Base-by-base conservation (phyloP, 163 green algal species). In the Smithsoniella earleae region DNA sequence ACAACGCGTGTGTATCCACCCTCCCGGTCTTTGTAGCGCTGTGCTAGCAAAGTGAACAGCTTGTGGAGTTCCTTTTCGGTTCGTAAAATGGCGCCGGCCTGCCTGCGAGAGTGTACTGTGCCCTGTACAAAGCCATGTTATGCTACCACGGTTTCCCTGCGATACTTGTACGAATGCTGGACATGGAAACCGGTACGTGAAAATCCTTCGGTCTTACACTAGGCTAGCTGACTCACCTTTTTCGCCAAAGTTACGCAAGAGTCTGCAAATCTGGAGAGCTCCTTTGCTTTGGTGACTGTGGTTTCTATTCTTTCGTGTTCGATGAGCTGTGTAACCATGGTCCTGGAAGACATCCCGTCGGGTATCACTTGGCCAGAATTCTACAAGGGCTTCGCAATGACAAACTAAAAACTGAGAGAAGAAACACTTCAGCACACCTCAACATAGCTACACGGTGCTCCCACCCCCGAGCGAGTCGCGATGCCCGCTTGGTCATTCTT, bases 271-370 rank as follows among this genome's bases (percentile, higher is more conserved):
- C 85, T 84, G 37, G 85, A 82, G 46, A 97, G 81, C 63, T 92
- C 87, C 66, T 94, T 95, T 3, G 91, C 91, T 58, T 91, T 94
- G 2, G 85, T 75, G 34, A 96, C 66, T 0, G 91, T 96, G 2
- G 91, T 97, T 46, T 93, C 79, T 46, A 97, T 95, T 1, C 91
- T 78, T 76, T 96, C 87, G 66, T 96, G 86, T 69, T 88, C 49
- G 2, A 97, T 76, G 63, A 97, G 79, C 82, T 97, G 91, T 1
- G 87, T 89, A 16, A 94, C 89, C 87, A 96, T 91, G 0, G 89
- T 96, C 80, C 90, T 95, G 84, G 37, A 77, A 22, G 5, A 37
- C 44, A 13, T 22, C 40, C 40, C 13, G 40, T 22, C 10, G 40
- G 10, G 40, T 49, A 13, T 49, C 10, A 49, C 10, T 22, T 49